phyloP scores from a whole-genome alignment of 78 protist genomes.

The Pelomyxa schiedti region DNA sequence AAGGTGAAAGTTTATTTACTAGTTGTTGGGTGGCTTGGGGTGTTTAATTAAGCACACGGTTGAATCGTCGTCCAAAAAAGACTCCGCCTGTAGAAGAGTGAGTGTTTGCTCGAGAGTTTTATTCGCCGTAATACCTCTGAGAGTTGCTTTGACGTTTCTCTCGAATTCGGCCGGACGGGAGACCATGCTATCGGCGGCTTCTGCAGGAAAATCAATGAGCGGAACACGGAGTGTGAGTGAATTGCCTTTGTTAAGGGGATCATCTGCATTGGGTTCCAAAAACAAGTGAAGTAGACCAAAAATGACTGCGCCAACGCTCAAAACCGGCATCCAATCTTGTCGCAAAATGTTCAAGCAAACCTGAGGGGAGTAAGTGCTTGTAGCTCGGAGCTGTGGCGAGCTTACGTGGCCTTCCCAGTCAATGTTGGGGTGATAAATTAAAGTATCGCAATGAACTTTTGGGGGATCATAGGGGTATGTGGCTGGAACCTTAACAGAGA shows the following conservation, averaged over 20 bases:
- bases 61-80: too few relatives aligned
- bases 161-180: constrained; percentile 38
- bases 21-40: too few relatives aligned
- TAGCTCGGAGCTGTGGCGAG: too few relatives aligned
- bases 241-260: constrained; percentile 73
- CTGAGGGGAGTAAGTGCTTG: too few relatives aligned
- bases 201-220: background rate
- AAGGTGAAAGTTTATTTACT: too few relatives aligned
- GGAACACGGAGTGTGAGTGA: background rate
- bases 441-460: constrained; percentile 61
- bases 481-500: constrained; percentile 44
- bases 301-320: constrained; percentile 48
- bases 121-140: too few relatives aligned
- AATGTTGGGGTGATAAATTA: constrained; percentile 77
- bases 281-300: constrained; percentile 59
- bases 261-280: constrained; percentile 75
- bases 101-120: too few relatives aligned
- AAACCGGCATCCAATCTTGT: constrained; percentile 76
- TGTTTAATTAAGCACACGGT: too few relatives aligned
- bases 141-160: constrained; percentile 32
- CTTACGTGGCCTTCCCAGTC: constrained; percentile 70
- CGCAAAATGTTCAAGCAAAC: constrained; percentile 71
- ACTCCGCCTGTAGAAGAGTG: too few relatives aligned
- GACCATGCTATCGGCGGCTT: constrained; percentile 52
- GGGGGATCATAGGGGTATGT: constrained; percentile 68